Base-by-base conservation (phyloP, 306 rosid species). In the Mucuna pruriens region DNA sequence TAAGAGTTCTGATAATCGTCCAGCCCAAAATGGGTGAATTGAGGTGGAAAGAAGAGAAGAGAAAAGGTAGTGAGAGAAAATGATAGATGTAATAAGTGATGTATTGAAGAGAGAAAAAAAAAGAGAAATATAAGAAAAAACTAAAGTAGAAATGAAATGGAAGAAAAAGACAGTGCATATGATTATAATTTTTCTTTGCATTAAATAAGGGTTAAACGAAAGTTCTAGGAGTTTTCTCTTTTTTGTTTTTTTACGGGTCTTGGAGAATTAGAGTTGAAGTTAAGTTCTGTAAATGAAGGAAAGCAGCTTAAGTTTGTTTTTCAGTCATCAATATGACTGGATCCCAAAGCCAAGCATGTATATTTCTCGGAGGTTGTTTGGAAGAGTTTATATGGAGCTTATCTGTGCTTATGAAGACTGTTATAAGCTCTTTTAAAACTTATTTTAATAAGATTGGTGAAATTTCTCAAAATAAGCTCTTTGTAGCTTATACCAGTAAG, bases 231-330 rank as follows among this genome's bases (percentile, higher is more conserved):
- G 25, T 49, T 63, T 38, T 81, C 57, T 55, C 10, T 55, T 55
- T 55, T 17, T 17, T 19, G 13, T 54, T 54, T 6, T n/a, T 49
- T 49, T 52, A 17, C 7, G 12, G 39, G 9, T 17, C 10, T 67
- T 55, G 44, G 6, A 4, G 49, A 5, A 57, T 15, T 15, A 57
- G 13, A 11, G 40, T 40, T 55, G 39, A 68, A 75, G 17, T 42
- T 17, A 15, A 52, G 8, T 26, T 82, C 25, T 66, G 65, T 6
- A 57, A 75, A 69, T 58, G 78, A 57, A 58, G 17, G 31, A 40
- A 75, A 19, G n/a, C 74, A 70, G 11, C 25, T 67, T 36, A n/a
- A 34, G 8, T 29, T 11, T 17, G 68, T 45, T n/a, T 71, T 42
- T 52, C 42, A 71, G 20, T 46, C 57, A 71, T 16, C 42, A 19